Conservation (phyloP, 2,329 filamentous ascomycete genomes). For the Cordyceps fumosorosea region DNA sequence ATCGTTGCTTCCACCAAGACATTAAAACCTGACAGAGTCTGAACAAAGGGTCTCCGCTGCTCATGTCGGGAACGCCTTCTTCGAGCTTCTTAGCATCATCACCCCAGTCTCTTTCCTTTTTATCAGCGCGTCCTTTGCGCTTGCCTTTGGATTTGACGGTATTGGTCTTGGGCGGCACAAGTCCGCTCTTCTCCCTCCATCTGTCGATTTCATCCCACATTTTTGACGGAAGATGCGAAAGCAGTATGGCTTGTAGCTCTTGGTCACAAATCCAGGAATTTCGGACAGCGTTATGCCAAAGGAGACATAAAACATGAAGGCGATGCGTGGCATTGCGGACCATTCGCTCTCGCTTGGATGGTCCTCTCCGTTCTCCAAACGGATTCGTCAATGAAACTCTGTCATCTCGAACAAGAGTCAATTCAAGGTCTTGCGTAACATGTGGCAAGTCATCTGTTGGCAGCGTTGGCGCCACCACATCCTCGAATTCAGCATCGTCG, state of each 20-base stretch:
- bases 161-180: conserved; percentile 29
- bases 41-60: conserved; percentile 74
- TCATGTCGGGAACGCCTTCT: conserved; percentile 66
- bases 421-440: conserved; percentile 60
- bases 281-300: conserved; percentile 83
- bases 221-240: conserved; percentile 63
- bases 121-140: conserved; percentile 22
- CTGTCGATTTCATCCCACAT: conserved; percentile 67
- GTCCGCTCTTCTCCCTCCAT: conserved; percentile 63
- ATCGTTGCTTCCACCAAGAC: conserved; percentile 83
- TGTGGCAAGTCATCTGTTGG: conserved; percentile 33
- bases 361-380: conserved; percentile 68
- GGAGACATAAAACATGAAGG: conserved; percentile 77
- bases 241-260: conserved; percentile 66
- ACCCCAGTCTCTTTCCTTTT: conserved; percentile 60
- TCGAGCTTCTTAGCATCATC: conserved; percentile 62
- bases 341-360: conserved; percentile 74
- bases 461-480: conserved; percentile 39
- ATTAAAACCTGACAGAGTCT: conserved; percentile 69
- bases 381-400: conserved; percentile 55
- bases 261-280: conserved; percentile 79
- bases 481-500: conserved; percentile 53
- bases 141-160: conserved; percentile 10
- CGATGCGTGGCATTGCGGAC: conserved; percentile 76
- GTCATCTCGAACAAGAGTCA: conserved; percentile 59